These are phyloP conservation scores for Glycine soja DNA, from an alignment of 306 rosid species.

Conservation along the genomic window DNA sequence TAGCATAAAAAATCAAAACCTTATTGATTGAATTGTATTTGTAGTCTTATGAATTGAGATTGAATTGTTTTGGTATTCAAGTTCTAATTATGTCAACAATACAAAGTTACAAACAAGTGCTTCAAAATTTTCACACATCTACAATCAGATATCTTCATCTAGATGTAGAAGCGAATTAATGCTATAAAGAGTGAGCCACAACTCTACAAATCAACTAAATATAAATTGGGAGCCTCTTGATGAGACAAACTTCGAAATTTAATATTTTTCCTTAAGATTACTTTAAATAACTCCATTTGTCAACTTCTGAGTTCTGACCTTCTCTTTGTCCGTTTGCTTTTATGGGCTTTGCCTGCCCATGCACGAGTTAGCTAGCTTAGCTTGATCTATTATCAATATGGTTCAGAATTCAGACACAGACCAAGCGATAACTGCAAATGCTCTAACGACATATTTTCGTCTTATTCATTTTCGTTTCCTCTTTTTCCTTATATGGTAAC, in stretches of 20 bases:
- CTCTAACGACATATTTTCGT: neutral
- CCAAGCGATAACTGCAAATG: neutral
- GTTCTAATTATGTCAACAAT: no score
- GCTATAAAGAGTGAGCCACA: neutral
- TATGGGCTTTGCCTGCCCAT: neutral
- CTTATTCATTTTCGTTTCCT: conserved; percentile 2
- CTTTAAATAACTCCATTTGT: conserved; percentile 10
- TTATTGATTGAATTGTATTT: no score
- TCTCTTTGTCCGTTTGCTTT: conserved; percentile 3
- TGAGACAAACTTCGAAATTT: neutral
- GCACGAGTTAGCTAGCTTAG: conserved; percentile 10
- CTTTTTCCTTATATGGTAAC: neutral
- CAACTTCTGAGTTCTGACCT: neutral
- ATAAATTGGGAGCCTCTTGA: neutral
- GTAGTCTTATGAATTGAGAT: no score
- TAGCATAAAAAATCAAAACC: no score
- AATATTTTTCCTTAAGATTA: neutral
- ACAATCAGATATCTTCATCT: no score
- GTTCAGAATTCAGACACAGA: neutral
- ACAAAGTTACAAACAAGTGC: no score
- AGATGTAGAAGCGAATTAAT: neutral
- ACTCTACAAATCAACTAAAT: neutral
- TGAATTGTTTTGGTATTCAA: no score
- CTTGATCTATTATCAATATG: conserved; percentile 6
- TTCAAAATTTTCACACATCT: no score